These are phyloP conservation scores for Phlebiopsis flavidoalba DNA, from an alignment of 768 basidiomycete genomes.

Conservation along the genomic window DNA sequence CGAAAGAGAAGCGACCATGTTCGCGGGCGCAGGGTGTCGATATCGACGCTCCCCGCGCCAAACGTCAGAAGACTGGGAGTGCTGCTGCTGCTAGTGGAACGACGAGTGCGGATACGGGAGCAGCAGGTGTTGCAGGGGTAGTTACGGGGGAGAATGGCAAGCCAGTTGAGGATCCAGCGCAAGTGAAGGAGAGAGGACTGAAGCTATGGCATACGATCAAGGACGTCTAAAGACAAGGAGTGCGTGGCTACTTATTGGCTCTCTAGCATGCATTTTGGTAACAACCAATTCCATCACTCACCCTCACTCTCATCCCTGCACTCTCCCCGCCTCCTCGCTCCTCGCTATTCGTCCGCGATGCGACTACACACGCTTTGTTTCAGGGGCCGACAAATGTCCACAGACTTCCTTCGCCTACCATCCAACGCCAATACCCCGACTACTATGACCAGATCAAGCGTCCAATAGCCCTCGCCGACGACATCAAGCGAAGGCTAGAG, in stretches of 20 bases:
- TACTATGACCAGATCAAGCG: slow-evolving; percentile 78
- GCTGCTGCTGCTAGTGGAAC: not conserved
- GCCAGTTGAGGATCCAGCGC: slow-evolving; percentile 23
- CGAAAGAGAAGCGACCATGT: slow-evolving; percentile 46
- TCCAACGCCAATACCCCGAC: slow-evolving; percentile 73
- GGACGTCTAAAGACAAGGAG: slow-evolving; percentile 85
- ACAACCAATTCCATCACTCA: slow-evolving; percentile 7
- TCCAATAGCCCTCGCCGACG: slow-evolving; percentile 85
- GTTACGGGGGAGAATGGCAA: slow-evolving; percentile 24
- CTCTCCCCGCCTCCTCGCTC: not conserved
- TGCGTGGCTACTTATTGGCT: slow-evolving; percentile 55
- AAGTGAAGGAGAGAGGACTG: slow-evolving; percentile 61
- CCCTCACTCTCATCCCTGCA: not conserved
- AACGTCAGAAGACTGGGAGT: slow-evolving; percentile 37
- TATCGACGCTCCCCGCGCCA: slow-evolving; percentile 42
- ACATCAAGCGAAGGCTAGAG: slow-evolving; percentile 80
- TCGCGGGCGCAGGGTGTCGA: slow-evolving; percentile 33
- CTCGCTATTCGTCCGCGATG: not conserved
- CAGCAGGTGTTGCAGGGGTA: slow-evolving; percentile 29
- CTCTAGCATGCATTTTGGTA: slow-evolving; percentile 25
- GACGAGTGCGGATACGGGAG: slow-evolving; percentile 18
- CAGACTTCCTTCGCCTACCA: slow-evolving; percentile 65
- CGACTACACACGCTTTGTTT: slow-evolving; percentile 1
- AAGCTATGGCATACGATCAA: slow-evolving; percentile 74
- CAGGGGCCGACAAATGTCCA: slow-evolving; percentile 60